Percentiles rank a stretch among this genome's conserved stretches.
Evolutionary conservation across 2,329 filamentous ascomycete genomes (phyloP).

Genomic region (Helotiales sp.): DNA sequence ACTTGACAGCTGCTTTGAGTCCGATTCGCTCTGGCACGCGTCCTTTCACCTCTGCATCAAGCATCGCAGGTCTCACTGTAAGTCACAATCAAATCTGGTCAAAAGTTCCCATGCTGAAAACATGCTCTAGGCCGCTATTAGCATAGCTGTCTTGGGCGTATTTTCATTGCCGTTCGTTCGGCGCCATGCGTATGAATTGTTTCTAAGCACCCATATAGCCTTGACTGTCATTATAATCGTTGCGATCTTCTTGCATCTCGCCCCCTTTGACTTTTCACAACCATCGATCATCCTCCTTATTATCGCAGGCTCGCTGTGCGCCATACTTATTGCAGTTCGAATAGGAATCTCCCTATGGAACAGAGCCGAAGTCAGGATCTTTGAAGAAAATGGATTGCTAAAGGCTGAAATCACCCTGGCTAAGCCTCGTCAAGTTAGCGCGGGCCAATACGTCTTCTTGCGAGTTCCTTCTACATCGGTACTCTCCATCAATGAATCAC

Average conservation of each 20-base stretch:
- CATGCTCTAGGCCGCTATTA: conserved; percentile 11
- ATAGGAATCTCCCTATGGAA: conserved; percentile 9
- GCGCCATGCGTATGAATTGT: background rate
- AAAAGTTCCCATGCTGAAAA: conserved; percentile 16
- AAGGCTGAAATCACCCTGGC: conserved; percentile 9
- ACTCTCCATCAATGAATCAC: conserved; percentile 11
- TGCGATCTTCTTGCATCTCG: conserved; percentile 12
- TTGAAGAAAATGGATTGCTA: conserved; percentile 15
- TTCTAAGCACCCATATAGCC: background rate
- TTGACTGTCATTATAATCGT: conserved; percentile 6
- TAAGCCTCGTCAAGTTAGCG: conserved; percentile 11
- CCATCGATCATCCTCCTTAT: conserved; percentile 15
- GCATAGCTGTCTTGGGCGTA: conserved; percentile 12
- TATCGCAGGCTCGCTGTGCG: conserved; percentile 9
- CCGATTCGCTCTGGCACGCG: conserved; percentile 16
- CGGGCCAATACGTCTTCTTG: conserved; percentile 13
- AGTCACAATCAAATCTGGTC: conserved; percentile 16
- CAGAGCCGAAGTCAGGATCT: conserved; percentile 12
- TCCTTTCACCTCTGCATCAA: conserved; percentile 16
- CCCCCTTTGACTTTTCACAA: conserved; percentile 8
- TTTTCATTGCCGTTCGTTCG: conserved; percentile 17
- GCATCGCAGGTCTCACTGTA: conserved; percentile 3
- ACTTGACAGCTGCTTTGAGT: conserved; percentile 17
- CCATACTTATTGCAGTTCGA: conserved; percentile 5
- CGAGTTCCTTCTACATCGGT: conserved; percentile 13